Percentiles rank a stretch among this genome's conserved stretches.
Evolutionary conservation across 208 protist genomes (phyloP).

Genomic region (Wallacemonas sp.): DNA sequence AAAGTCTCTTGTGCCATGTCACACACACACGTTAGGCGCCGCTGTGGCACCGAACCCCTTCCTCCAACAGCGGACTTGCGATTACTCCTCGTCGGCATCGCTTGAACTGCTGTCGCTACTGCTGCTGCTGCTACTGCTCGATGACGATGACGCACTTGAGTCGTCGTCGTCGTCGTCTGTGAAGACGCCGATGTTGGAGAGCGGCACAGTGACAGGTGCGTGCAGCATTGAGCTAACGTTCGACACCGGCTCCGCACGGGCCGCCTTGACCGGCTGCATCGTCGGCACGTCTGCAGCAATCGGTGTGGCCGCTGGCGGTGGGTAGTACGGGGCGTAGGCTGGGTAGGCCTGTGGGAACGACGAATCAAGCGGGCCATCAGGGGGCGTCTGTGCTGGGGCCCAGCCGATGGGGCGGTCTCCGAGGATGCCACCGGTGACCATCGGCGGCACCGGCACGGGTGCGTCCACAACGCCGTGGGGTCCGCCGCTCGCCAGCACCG

Average conservation of each 20-base stretch:
- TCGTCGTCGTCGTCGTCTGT: slow-evolving; percentile 62
- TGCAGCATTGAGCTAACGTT: too few species aligned
- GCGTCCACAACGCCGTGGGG: background rate
- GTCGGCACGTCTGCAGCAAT: background rate
- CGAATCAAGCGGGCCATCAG: too few species aligned
- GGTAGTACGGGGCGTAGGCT: background rate
- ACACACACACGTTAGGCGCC: too few species aligned
- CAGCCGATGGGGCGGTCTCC: background rate
- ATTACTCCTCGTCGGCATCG: background rate
- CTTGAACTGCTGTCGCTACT: background rate
- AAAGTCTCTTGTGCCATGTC: too few species aligned
- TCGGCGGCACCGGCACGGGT: background rate
- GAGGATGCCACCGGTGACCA: background rate
- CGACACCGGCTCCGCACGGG: background rate
- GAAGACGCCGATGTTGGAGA: slow-evolving; percentile 45
- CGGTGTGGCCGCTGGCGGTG: too few species aligned
- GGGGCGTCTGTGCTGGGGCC: background rate
- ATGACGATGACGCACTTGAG: too few species aligned
- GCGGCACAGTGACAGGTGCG: background rate
- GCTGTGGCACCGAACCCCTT: too few species aligned
- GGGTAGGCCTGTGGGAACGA: background rate
- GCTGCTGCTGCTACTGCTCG: slow-evolving; percentile 8
- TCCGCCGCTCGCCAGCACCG: too few species aligned
- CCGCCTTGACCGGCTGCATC: background rate
- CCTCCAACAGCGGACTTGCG: too few species aligned